These are phyloP conservation scores for Trichoderma cornu-damae DNA, from an alignment of 2,329 filamentous ascomycete genomes.

Conservation along the genomic window DNA sequence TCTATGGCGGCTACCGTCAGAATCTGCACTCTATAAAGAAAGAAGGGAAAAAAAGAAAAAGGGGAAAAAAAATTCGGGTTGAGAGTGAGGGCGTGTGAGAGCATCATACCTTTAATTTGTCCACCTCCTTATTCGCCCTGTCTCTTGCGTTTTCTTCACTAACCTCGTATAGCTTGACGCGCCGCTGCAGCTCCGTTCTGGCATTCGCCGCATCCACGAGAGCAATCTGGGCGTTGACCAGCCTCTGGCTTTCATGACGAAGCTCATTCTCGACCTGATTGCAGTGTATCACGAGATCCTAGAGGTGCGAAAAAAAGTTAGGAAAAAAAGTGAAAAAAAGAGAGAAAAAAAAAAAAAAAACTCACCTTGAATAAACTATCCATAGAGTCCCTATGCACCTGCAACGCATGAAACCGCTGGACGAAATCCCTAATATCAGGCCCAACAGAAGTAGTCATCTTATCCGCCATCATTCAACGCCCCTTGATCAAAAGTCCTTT, in stretches of 20 bases:
- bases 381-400: conserved; percentile 37
- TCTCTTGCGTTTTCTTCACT: conserved; percentile 28
- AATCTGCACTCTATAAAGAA: not conserved
- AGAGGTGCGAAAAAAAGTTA: not conserved
- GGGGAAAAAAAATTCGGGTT: not conserved
- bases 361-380: conserved; percentile 46
- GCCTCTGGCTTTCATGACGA: conserved; percentile 40
- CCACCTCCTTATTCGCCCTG: conserved; percentile 33
- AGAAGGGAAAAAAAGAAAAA: too few relatives aligned
- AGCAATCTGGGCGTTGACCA: conserved; percentile 45
- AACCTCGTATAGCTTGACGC: conserved; percentile 38
- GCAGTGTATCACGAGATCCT: conserved; percentile 33
- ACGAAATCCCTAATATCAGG: conserved; percentile 42
- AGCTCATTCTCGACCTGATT: conserved; percentile 42
- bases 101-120: conserved; percentile 43
- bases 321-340: not conserved
- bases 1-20: conserved; percentile 31
- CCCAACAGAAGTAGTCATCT: conserved; percentile 24
- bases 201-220: conserved; percentile 45
- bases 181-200: conserved; percentile 47
- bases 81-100: conserved; percentile 15
- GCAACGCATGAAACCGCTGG: conserved; percentile 42
- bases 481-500: not conserved
- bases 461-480: not conserved
- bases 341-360: not conserved